Evolutionary conservation across 306 rosid species (phyloP), one percentile per base, ranked within the genome.

Genomic region (Prosopis cineraria): DNA sequence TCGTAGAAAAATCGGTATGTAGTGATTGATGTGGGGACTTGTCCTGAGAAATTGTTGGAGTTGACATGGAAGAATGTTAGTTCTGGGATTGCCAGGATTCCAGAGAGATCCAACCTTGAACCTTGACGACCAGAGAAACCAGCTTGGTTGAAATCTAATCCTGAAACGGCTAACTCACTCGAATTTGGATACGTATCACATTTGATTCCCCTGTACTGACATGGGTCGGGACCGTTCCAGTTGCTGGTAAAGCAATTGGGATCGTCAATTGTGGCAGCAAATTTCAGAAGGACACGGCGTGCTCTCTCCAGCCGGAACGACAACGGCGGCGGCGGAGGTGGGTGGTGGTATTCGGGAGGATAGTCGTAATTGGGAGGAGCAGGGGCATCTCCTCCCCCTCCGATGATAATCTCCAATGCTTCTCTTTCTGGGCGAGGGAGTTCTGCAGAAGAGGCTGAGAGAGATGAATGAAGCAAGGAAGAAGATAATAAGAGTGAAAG

Each of bases 1-100:
- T 92, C 95, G 77, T 20, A 92, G 36, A 92, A 86, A 82, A 0
- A 92, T 0, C 6, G 1, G 24, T 68, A 67, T 2, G 45, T 39
- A n/a, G 1, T 5, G 64, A 60, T 71, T 0, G 0, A 0, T 1
- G 10, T 0, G 11, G 96, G 96, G 48, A 89, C 7, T 0, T 0
- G 0, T 3, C 80, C 82, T 1, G 84, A 31, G 87, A 89, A 92
- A 31, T 78, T 77, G 86, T 94, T 94, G 78, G 96, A 90, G 77
- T 94, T 94, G 0, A 89, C 90, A 31, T 94, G 98, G 86, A 83
- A 92, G 72, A 89, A 85, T n/a, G 86, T 75, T 7, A 89, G 6
- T 13, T 94, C 96, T 0, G 13, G 34, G 10, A 94, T 12, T 0
- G 70, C 86, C 2, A 89, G 0, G 75, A 92, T 65, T 0, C 78